These are phyloP conservation scores for Mucor velutinosus DNA, from an alignment of 371 early-diverging fungal species.

Conservation along the genomic window DNA sequence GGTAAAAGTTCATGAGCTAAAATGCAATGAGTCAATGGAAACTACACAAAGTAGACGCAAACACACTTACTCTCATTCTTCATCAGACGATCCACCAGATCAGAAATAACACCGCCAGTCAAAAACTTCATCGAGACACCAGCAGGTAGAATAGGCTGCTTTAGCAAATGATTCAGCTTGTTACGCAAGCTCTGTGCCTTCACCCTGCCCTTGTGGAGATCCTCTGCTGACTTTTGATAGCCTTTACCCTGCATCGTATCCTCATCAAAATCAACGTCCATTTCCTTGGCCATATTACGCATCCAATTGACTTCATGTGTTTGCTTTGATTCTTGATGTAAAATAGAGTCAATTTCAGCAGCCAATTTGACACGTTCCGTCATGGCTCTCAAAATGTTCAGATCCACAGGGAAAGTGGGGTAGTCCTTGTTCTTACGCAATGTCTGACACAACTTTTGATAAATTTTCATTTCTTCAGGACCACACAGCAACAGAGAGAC, in stretches of 20 bases:
- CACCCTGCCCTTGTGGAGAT: conserved; percentile 29
- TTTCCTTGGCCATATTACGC: conserved; percentile 80
- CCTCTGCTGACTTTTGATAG: conserved; percentile 24
- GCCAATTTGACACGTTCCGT: conserved; percentile 78
- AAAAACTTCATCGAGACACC: conserved; percentile 76
- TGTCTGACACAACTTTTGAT: conserved; percentile 75
- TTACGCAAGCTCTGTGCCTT: conserved; percentile 60
- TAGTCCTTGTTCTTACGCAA: conserved; percentile 70
- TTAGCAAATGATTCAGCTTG: conserved; percentile 62
- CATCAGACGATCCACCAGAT: conserved; percentile 64
- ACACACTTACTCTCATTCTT: conserved; percentile 30
- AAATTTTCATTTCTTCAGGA: conserved; percentile 82
- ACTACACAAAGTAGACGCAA: neutral
- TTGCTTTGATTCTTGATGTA: conserved; percentile 74
- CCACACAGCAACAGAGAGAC: conserved; percentile 78
- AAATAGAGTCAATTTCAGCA: conserved; percentile 74
- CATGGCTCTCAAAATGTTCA: conserved; percentile 61
- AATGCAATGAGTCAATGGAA: neutral
- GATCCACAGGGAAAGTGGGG: conserved; percentile 74
- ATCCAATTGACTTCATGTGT: conserved; percentile 83
- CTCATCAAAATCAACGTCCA: conserved; percentile 84
- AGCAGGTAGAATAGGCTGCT: conserved; percentile 69
- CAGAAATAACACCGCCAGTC: conserved; percentile 68
- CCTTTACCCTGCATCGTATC: conserved; percentile 57
- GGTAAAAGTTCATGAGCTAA: conserved; percentile 43